Evolutionary conservation across 768 basidiomycete species (phyloP).

Genomic region (Russula vinacea): DNA sequence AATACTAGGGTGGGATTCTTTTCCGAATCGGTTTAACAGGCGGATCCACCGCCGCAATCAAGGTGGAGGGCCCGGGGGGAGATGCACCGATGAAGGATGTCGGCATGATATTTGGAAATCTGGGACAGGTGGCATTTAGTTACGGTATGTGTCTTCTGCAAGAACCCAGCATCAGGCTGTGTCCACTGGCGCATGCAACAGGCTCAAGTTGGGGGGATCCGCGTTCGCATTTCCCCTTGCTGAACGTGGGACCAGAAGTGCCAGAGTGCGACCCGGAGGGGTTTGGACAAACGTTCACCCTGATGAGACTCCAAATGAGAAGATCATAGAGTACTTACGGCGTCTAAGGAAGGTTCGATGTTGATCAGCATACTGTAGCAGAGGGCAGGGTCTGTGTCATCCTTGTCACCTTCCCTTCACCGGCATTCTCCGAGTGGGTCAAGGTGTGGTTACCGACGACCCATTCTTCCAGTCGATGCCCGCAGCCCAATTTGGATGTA

Average conservation of each 20-base stretch:
- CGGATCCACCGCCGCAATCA: conserved; percentile 9
- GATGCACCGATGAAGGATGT: conserved; percentile 12
- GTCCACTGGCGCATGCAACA: neutral
- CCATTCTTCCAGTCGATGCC: neutral
- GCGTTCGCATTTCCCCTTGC: neutral
- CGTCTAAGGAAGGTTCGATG: conserved; percentile 18
- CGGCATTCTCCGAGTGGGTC: conserved; percentile 19
- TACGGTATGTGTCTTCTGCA: conserved; percentile 18
- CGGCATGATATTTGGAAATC: conserved; percentile 29
- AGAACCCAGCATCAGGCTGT: neutral
- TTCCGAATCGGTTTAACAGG: conserved; percentile 14
- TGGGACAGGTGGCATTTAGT: conserved; percentile 22
- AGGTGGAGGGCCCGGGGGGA: conserved; percentile 1
- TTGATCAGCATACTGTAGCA: conserved; percentile 6
- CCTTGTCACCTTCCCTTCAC: conserved; percentile 14
- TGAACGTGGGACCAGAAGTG: neutral
- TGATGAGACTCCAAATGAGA: neutral
- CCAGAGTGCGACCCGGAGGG: neutral
- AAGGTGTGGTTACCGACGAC: neutral
- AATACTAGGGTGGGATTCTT: conserved; percentile 4
- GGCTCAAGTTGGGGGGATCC: neutral
- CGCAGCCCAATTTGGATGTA: neutral
- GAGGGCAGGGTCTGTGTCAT: conserved; percentile 6
- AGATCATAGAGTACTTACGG: neutral
- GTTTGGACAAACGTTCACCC: neutral